Conservation (phyloP, 2,329 filamentous ascomycete species). For the Penicillium sp. region DNA sequence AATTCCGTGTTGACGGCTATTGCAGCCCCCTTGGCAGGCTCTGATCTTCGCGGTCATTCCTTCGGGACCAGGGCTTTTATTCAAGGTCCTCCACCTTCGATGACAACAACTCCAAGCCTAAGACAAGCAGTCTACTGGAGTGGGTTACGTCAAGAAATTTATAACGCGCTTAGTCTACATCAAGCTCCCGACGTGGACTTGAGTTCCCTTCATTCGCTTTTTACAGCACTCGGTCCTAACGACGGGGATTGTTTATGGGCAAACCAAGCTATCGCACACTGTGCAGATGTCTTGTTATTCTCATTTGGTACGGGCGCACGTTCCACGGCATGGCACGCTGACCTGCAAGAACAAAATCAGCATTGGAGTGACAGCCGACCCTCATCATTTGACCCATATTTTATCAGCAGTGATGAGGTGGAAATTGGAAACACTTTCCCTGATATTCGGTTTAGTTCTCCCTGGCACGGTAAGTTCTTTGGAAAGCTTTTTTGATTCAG, state of each 20-base stretch:
- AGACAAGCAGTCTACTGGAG: constrained; percentile 37
- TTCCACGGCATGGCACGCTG: constrained; percentile 24
- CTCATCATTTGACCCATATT: constrained; percentile 33
- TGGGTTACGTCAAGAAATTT: constrained; percentile 43
- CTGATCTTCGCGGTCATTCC: constrained; percentile 23
- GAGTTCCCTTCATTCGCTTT: constrained; percentile 37
- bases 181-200: constrained; percentile 36
- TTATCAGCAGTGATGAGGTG: constrained; percentile 26
- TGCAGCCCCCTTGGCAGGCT: constrained; percentile 31
- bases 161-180: constrained; percentile 37
- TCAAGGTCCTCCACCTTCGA: constrained; percentile 35
- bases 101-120: constrained; percentile 35
- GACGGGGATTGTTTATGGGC: constrained; percentile 51
- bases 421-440: constrained; percentile 26
- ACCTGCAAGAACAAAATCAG: constrained; percentile 25
- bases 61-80: constrained; percentile 34
- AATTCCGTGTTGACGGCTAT: constrained; percentile 14
- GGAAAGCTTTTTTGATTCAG: background rate
- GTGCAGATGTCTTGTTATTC: constrained; percentile 36
- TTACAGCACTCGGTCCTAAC: constrained; percentile 42
- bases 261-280: constrained; percentile 47
- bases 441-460: constrained; percentile 32
- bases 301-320: constrained; percentile 29
- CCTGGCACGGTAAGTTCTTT: constrained; percentile 34
- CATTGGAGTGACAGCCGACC: constrained; percentile 31